Evolutionary conservation across 2,329 filamentous ascomycete genomes (phyloP), one percentile per base, ranked within the genome.

Genomic region (Nigrospora osmanthi): DNA sequence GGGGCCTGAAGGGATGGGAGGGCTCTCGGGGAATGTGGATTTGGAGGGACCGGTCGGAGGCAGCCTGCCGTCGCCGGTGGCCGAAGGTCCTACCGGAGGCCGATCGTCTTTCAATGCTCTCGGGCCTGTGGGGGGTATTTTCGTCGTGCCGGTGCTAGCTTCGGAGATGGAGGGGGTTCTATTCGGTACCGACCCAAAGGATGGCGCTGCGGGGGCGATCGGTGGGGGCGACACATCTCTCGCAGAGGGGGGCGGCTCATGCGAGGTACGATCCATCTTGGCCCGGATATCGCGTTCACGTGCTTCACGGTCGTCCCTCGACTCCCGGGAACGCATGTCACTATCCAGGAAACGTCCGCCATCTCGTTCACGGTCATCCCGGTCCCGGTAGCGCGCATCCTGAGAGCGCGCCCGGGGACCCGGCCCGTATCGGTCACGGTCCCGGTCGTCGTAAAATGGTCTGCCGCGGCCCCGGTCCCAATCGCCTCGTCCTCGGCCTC

Each of bases 331-430:
- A 11, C 64, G 62, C 28, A 59, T 49, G 42, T 70, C 67, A 13
- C 56, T 44, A 23, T 69, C 67, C 16, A 61, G 51, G 36, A 61
- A 61, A 46, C 68, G 59, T 41, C 40, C 30, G 5, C 32, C 55
- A 15, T 68, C 62, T 39, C 58, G 58, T 37, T 68, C 65, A 32
- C 64, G 64, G 38, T 68, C 64, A 32, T 70, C 67, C 43, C 60
- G 68, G 7, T 80, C 76, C 39, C 76, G 70, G 16, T 75, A 79
- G 32, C 76, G 76, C 46, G 80, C 78, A 56, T 83, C 80, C 55
- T 82, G 78, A 50, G 82, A 85, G 50, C 82, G 75, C 54, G 80
- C 83, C 55, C 84, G 71, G 15, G 75, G 76, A 44, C 72, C 66
- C 10, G 55, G 49, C 35, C 50, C 52, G 42, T 58, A 62, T 47